Percentiles rank a stretch among this genome's conserved stretches.
These are phyloP conservation scores for Styphnolobium japonicum DNA, from an alignment of 306 rosid genomes.

Conservation along the genomic window DNA sequence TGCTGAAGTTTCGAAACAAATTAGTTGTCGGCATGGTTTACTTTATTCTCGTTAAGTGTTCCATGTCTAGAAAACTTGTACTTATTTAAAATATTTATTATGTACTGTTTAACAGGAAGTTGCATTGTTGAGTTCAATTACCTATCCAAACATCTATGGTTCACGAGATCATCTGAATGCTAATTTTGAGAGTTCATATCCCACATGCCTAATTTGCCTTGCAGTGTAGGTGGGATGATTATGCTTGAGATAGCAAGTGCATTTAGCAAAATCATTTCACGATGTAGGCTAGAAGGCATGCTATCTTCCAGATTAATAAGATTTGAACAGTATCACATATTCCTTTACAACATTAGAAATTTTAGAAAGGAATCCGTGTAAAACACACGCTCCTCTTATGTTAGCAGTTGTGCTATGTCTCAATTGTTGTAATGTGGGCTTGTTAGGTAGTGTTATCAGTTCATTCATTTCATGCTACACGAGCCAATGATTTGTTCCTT, in stretches of 20 bases:
- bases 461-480: no score
- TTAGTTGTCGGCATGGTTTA: slow-evolving; percentile 18
- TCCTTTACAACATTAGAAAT: neutral
- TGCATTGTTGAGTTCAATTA: neutral
- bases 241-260: neutral
- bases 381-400: no score
- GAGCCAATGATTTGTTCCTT: no score
- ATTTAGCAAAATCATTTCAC: neutral
- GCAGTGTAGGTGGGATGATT: neutral
- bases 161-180: neutral
- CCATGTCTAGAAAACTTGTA: slow-evolving; percentile 4
- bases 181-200: neutral
- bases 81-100: neutral
- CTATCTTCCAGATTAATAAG: neutral
- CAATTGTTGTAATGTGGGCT: no score
- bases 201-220: neutral
- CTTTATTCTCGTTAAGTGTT: neutral
- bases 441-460: no score
- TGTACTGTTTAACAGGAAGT: neutral
- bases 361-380: neutral
- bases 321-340: neutral
- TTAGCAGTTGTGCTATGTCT: no score
- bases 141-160: neutral
- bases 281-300: neutral
- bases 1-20: slow-evolving; percentile 11